Evolutionary conservation across 2,329 filamentous ascomycete genomes (phyloP).

Genomic region (Cordyceps cateniannulata): DNA sequence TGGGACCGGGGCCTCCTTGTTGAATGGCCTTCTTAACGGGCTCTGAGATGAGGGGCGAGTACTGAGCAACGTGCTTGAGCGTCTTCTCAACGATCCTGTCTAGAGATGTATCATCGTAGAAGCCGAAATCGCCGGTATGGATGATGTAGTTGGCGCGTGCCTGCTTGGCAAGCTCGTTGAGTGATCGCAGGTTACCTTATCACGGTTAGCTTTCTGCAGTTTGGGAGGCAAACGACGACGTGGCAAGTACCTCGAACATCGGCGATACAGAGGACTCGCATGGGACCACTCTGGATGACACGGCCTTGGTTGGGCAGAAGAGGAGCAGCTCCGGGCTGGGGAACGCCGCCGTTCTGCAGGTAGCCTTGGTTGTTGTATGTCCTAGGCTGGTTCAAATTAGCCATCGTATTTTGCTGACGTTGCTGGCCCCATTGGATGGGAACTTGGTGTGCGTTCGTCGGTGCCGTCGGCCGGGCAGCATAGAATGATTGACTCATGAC

Average conservation of each 20-base stretch:
- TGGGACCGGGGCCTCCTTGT: conserved; percentile 62
- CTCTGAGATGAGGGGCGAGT: conserved; percentile 88
- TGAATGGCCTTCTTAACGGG: conserved; percentile 61
- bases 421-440: conserved; percentile 2
- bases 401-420: conserved; percentile 14
- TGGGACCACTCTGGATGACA: conserved; percentile 57
- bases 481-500: conserved; percentile 1
- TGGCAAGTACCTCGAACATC: conserved; percentile 58
- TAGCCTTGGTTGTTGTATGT: conserved; percentile 47
- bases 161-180: conserved; percentile 94
- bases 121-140: conserved; percentile 97
- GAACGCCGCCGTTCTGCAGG: conserved; percentile 55
- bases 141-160: conserved; percentile 96
- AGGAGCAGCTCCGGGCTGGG: conserved; percentile 54
- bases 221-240: conserved; percentile 11
- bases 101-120: conserved; percentile 93
- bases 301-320: conserved; percentile 63
- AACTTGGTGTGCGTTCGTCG: neutral
- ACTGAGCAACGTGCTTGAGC: conserved; percentile 95
- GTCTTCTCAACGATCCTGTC: conserved; percentile 99
- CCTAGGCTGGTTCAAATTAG: conserved; percentile 30
- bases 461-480: neutral
- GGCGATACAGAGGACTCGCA: conserved; percentile 63
- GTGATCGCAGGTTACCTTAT: conserved; percentile 83
- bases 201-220: conserved; percentile 14